Conservation (phyloP, 2,329 filamentous ascomycete genomes). For the Diaporthe helianthi region DNA sequence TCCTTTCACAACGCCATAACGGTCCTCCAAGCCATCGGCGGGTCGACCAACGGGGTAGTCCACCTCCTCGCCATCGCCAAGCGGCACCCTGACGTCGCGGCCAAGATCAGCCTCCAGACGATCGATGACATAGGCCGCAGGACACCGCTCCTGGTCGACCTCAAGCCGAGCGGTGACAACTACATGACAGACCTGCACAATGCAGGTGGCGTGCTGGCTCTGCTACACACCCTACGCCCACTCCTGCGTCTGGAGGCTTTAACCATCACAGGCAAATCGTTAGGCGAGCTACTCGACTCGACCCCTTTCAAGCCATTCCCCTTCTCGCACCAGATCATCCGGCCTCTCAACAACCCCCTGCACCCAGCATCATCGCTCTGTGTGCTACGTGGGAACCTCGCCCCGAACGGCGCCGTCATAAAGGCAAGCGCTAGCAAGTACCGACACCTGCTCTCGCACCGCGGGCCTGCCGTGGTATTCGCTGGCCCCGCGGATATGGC, state of each 20-base stretch:
- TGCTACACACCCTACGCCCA: constrained; percentile 79
- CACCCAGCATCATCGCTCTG: constrained; percentile 81
- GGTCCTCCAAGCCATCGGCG: constrained; percentile 85
- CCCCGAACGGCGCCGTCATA: constrained; percentile 82
- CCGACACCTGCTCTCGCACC: constrained; percentile 58
- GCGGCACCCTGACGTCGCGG: constrained; percentile 71
- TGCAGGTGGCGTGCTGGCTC: constrained; percentile 82
- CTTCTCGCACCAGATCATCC: constrained; percentile 57
- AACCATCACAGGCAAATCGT: constrained; percentile 84
- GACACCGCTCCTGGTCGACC: constrained; percentile 82
- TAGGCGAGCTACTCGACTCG: constrained; percentile 78
- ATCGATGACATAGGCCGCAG: constrained; percentile 79
- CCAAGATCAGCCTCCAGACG: constrained; percentile 73
- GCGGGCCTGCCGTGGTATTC: constrained; percentile 67
- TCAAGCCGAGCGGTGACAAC: constrained; percentile 86
- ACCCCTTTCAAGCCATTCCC: constrained; percentile 65
- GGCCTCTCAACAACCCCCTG: constrained; percentile 68
- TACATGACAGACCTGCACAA: constrained; percentile 93
- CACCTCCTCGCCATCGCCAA: constrained; percentile 87
- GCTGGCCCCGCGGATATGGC: constrained; percentile 78
- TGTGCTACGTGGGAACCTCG: constrained; percentile 83
- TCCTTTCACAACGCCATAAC: constrained; percentile 87
- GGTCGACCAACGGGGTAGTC: constrained; percentile 84
- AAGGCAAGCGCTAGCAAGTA: constrained; percentile 91
- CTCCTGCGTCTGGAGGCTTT: constrained; percentile 78